Conservation (phyloP, 31 red algal species). For the Endocladia muricata region DNA sequence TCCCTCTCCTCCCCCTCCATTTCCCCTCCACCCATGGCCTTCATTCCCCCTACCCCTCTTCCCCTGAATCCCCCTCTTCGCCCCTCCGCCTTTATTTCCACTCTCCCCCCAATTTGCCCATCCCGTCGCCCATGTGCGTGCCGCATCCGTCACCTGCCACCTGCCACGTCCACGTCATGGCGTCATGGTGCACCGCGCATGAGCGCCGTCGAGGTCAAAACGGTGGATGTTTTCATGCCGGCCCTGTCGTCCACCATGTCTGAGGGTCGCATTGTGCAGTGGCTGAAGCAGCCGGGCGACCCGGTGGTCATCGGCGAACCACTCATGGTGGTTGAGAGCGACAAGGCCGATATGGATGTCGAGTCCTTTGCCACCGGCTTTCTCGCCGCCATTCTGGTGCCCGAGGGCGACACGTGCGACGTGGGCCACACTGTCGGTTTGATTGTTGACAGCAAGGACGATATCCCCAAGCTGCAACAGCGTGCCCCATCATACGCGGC, state of each 20-base stretch:
- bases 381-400: constrained; percentile 77
- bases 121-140: background rate
- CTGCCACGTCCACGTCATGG: background rate
- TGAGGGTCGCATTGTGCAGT: constrained; percentile 89
- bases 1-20: too few species aligned
- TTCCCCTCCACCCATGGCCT: too few species aligned
- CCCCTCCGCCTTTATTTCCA: too few species aligned
- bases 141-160: background rate
- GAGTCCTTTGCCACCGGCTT: constrained; percentile 88
- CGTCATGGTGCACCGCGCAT: too few species aligned
- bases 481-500: constrained; percentile 10
- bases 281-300: constrained; percentile 96
- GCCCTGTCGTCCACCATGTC: constrained; percentile 98
- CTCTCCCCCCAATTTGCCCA: background rate
- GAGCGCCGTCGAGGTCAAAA: constrained; percentile 45
- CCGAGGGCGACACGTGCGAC: constrained; percentile 77
- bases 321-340: constrained; percentile 93
- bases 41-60: too few species aligned
- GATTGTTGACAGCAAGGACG: constrained; percentile 82
- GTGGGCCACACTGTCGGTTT: constrained; percentile 85
- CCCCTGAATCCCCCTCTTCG: too few species aligned
- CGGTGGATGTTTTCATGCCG: constrained; percentile 95
- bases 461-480: constrained; percentile 54
- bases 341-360: constrained; percentile 99
- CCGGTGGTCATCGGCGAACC: constrained; percentile 70